These are phyloP conservation scores for Zygosaccharomyces kombuchaensis DNA, from an alignment of 805 yeast genomes.

Conservation along the genomic window DNA sequence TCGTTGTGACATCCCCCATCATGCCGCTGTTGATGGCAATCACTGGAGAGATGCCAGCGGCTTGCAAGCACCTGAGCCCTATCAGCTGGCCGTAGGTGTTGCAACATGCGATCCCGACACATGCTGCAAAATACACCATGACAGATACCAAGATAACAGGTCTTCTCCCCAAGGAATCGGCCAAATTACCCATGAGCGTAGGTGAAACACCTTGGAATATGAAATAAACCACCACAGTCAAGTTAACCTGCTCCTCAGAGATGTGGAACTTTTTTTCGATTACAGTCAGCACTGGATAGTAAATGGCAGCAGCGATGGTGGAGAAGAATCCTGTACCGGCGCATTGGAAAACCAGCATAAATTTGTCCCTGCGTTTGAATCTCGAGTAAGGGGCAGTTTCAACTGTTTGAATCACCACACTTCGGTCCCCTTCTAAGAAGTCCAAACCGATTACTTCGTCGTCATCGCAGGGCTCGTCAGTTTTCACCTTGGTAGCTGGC, in stretches of 20 bases:
- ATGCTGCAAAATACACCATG: slow-evolving; percentile 52
- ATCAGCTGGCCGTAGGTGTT: slow-evolving; percentile 57
- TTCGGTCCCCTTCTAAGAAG: background rate
- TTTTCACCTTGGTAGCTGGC: background rate
- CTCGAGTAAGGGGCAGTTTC: slow-evolving; percentile 41
- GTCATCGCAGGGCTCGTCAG: background rate
- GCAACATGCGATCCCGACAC: slow-evolving; percentile 61
- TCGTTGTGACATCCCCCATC: slow-evolving; percentile 66
- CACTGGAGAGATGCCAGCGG: slow-evolving; percentile 71
- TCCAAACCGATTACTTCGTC: background rate
- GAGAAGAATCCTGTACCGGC: slow-evolving; percentile 59
- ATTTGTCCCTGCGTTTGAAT: slow-evolving; percentile 40
- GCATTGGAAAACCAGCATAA: slow-evolving; percentile 38
- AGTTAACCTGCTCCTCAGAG: slow-evolving; percentile 53
- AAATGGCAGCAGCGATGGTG: slow-evolving; percentile 69
- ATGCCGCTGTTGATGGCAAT: slow-evolving; percentile 67
- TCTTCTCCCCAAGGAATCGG: slow-evolving; percentile 70
- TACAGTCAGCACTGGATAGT: slow-evolving; percentile 68
- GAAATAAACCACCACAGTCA: slow-evolving; percentile 73
- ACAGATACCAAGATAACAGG: slow-evolving; percentile 58
- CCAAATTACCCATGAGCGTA: slow-evolving; percentile 58
- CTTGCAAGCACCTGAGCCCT: slow-evolving; percentile 68
- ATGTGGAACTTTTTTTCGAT: slow-evolving; percentile 53
- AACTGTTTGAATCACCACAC: background rate
- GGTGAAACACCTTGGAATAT: slow-evolving; percentile 77